phyloP scores from a whole-genome alignment of 257 asterid species.

The Forsythia suspensa region DNA sequence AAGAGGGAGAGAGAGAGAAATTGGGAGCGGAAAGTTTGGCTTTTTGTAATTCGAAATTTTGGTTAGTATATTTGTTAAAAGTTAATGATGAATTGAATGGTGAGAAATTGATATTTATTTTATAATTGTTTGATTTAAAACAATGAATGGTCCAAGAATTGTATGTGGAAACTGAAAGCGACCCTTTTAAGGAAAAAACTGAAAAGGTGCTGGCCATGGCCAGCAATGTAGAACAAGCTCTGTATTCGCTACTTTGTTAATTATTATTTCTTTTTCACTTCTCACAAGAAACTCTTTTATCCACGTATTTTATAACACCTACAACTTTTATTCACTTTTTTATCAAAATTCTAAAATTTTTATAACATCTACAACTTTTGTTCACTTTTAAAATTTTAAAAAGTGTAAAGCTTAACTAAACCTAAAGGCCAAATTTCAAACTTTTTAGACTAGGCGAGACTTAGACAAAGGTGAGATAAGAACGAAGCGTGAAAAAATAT shows the following conservation, averaged over 20 bases:
- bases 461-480: too few relatives aligned
- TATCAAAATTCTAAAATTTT: too few relatives aligned
- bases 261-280: not conserved
- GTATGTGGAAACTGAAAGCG: slow-evolving; percentile 4
- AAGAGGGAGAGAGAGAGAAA: not conserved
- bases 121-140: not conserved
- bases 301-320: too few relatives aligned
- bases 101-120: not conserved
- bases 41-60: slow-evolving; percentile 51
- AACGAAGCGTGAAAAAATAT: too few relatives aligned
- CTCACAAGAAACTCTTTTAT: not conserved
- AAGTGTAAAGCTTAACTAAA: too few relatives aligned
- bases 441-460: too few relatives aligned
- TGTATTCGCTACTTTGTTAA: slow-evolving; percentile 9
- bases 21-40: slow-evolving; percentile 29
- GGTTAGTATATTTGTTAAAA: not conserved
- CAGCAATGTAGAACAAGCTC: slow-evolving; percentile 31
- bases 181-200: not conserved
- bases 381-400: too few relatives aligned
- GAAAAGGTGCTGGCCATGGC: slow-evolving; percentile 38
- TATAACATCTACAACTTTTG: too few relatives aligned
- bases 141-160: not conserved
- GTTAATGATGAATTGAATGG: not conserved
- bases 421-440: too few relatives aligned
- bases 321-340: too few relatives aligned